A percentile compares a stretch with the other conserved stretches of the same genome.
Conservation (phyloP, 129 eudicot species). For the Centaurea solstitialis region DNA sequence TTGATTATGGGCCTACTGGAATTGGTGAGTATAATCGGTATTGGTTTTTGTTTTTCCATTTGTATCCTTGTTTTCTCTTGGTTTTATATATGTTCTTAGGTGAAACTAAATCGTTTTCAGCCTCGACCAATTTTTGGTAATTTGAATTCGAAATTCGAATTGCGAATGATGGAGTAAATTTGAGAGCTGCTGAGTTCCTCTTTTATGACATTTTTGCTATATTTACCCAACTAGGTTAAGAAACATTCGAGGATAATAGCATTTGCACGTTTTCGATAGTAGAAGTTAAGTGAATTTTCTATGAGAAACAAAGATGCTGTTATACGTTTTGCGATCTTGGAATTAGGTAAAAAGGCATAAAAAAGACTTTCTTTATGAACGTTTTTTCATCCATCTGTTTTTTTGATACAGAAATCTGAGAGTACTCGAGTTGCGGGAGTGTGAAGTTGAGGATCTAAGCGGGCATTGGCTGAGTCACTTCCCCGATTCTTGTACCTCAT, state of each 20-base stretch:
- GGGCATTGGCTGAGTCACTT: constrained; percentile 93
- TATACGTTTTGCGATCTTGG: not conserved
- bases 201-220: not conserved
- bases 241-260: not conserved
- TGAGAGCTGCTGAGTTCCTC: not conserved
- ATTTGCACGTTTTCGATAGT: not conserved
- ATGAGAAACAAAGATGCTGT: no score
- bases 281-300: not conserved
- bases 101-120: not conserved
- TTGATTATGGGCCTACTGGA: not conserved
- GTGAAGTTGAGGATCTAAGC: constrained; percentile 89
- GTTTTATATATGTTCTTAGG: not conserved
- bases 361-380: not conserved
- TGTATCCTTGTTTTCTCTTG: not conserved
- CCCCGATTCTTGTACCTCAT: constrained; percentile 70
- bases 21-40: not conserved
- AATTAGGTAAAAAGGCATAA: not conserved
- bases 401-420: constrained; percentile 58
- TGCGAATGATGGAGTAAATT: not conserved
- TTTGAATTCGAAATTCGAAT: not conserved
- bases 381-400: not conserved
- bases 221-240: not conserved
- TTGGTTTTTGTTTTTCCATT: not conserved
- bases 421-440: constrained; percentile 75
- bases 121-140: not conserved